A percentile compares a stretch with the other conserved stretches of the same genome.
Conservation (phyloP, 305 asterid genomes). For the Plantago coronopus region DNA sequence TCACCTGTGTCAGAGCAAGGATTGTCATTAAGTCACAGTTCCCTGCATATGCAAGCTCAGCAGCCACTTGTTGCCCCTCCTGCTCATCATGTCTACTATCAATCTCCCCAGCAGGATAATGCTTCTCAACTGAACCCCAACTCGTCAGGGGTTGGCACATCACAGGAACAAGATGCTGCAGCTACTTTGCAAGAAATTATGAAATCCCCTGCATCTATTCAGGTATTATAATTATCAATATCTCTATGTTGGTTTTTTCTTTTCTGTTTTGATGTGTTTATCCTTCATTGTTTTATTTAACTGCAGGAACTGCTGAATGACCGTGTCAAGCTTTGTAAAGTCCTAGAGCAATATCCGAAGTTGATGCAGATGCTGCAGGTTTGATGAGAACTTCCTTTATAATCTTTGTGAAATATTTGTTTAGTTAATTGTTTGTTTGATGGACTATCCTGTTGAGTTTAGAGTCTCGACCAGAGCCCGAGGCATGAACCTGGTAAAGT, state of each 20-base stretch:
- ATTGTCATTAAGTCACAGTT: constrained; percentile 42
- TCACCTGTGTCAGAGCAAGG: constrained; percentile 77
- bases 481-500: constrained; percentile 9
- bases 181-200: constrained; percentile 75
- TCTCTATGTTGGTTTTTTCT: constrained; percentile 4
- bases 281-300: constrained; percentile 21
- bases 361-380: constrained; percentile 99
- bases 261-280: constrained; percentile 15
- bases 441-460: neutral
- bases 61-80: constrained; percentile 56
- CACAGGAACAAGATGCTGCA: constrained; percentile 71
- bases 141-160: constrained; percentile 41
- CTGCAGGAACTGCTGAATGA: constrained; percentile 88
- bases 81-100: constrained; percentile 44
- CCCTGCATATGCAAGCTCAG: constrained; percentile 43
- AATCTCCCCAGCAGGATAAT: constrained; percentile 53
- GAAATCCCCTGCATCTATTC: constrained; percentile 88
- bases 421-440: neutral
- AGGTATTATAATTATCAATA: constrained; percentile 40
- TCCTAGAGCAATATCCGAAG: constrained; percentile 91
- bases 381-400: constrained; percentile 17
- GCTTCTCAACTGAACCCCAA: constrained; percentile 38
- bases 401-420: neutral
- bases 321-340: constrained; percentile 86
- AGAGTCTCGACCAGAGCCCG: neutral